Conservation (phyloP, 768 basidiomycete species). For the Mycena maculata region DNA sequence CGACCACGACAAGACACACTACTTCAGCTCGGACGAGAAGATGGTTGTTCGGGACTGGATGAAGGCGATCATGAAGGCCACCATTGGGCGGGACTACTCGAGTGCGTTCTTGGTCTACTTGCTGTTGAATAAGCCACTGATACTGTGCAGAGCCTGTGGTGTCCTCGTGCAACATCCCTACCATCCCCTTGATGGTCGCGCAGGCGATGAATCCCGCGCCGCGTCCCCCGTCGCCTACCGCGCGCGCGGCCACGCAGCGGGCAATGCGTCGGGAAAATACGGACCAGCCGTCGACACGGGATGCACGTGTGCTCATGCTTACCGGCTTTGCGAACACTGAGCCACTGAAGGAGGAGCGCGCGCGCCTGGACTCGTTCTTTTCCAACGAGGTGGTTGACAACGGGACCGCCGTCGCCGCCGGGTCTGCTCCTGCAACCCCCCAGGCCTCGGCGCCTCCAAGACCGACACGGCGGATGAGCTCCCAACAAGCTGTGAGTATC, state of each 20-base stretch:
- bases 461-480: conserved; percentile 49
- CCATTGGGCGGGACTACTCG: conserved; percentile 92
- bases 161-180: conserved; percentile 96
- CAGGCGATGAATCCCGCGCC: conserved; percentile 98
- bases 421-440: conserved; percentile 36
- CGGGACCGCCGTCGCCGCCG: conserved; percentile 24
- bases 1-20: conserved; percentile 87
- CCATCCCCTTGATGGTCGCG: conserved; percentile 93
- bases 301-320: conserved; percentile 77
- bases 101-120: conserved; percentile 60
- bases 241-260: conserved; percentile 88
- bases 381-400: conserved; percentile 49
- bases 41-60: conserved; percentile 93
- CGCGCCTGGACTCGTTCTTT: conserved; percentile 68
- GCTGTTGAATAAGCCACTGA: conserved; percentile 30
- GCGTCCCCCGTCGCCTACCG: conserved; percentile 91
- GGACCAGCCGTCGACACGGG: conserved; percentile 81
- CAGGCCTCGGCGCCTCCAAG: conserved; percentile 64
- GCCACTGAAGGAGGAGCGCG: conserved; percentile 58
- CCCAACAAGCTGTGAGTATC: conserved; percentile 33
- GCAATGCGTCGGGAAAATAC: conserved; percentile 88
- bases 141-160: conserved; percentile 71
- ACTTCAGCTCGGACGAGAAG: conserved; percentile 93
- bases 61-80: conserved; percentile 99
- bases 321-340: conserved; percentile 54